These are phyloP conservation scores for Kodamaea sp. DNA, from an alignment of 1,139 yeast genomes.

Conservation along the genomic window DNA sequence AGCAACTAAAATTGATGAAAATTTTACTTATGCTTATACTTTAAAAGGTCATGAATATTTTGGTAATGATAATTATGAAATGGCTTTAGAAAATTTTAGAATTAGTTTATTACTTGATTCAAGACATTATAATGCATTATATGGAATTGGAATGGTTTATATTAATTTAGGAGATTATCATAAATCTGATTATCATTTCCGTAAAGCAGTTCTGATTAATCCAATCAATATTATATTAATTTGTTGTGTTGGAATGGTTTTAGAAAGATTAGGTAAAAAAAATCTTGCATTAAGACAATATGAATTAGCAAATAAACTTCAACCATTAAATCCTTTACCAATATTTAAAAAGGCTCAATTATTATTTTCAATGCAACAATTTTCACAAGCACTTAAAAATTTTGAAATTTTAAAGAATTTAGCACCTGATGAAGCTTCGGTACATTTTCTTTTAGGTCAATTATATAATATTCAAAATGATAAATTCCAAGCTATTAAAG, in stretches of 20 bases:
- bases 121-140: constrained; percentile 90
- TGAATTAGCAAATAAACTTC: constrained; percentile 77
- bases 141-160: constrained; percentile 94
- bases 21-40: constrained; percentile 85
- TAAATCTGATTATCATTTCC: constrained; percentile 82
- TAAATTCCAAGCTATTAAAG: constrained; percentile 74
- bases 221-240: constrained; percentile 87
- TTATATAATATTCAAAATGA: constrained; percentile 75
- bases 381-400: constrained; percentile 66
- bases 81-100: constrained; percentile 82
- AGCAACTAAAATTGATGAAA: constrained; percentile 68
- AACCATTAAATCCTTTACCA: constrained; percentile 84
- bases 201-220: constrained; percentile 82
- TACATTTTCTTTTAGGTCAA: constrained; percentile 85
- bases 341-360: constrained; percentile 86
- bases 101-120: constrained; percentile 73
- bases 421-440: constrained; percentile 95
- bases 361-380: constrained; percentile 67
- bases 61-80: constrained; percentile 84
- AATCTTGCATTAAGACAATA: constrained; percentile 79
- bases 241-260: constrained; percentile 92
- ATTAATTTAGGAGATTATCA: constrained; percentile 80
- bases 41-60: constrained; percentile 92
- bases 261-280: constrained; percentile 69
- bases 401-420: constrained; percentile 67